Base-by-base conservation (phyloP, 1,284 basidiomycete species). In the Ustanciosporium gigantosporum region DNA sequence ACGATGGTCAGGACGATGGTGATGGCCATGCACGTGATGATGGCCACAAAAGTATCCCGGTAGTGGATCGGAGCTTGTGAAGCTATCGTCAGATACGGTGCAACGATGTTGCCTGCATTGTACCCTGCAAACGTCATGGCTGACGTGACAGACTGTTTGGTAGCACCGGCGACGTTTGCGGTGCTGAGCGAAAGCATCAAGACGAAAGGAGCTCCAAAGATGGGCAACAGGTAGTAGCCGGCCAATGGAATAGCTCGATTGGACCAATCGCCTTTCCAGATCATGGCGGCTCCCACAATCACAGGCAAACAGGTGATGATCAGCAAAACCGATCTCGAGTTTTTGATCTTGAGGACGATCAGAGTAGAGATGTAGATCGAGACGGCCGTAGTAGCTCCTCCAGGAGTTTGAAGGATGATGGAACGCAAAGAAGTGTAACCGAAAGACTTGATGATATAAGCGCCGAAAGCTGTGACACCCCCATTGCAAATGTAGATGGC, bases 151-250 rank as follows among this genome's bases (percentile, higher is more conserved):
- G 80, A 78, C 57, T 81, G 81, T 62, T 83, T 83, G 11, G 82
- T 82, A 0, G 78, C 70, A 14, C 82, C 82, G 1, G 79, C 78
- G 4, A 81, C 76, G 61, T 82, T 82, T 24, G 79, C 75, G 2
- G 79, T 73, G 3, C 79, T 78, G 4, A 81, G 64, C 5, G 81
- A 75, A 20, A 82, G 77, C 39, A 81, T 76, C 8, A 80, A 69
- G 20, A 82, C 81, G 45, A 80, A 82, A 5, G 81, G 81, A 2
- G 82, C 80, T 2, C 82, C 82, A 49, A 82, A 82, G 16, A 78
- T 75, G n/a, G 77, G 70, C 15, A 72, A 55, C 52, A 81, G 73
- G 51, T 80, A 82, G 65, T 80, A 82, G 0, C 82, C 82, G 16
- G 82, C 80, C 13, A 83, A 62, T 0, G 82, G 81, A 0, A 80